Conservation (phyloP, 2,329 filamentous ascomycete genomes). For the Aureobasidium sp. region DNA sequence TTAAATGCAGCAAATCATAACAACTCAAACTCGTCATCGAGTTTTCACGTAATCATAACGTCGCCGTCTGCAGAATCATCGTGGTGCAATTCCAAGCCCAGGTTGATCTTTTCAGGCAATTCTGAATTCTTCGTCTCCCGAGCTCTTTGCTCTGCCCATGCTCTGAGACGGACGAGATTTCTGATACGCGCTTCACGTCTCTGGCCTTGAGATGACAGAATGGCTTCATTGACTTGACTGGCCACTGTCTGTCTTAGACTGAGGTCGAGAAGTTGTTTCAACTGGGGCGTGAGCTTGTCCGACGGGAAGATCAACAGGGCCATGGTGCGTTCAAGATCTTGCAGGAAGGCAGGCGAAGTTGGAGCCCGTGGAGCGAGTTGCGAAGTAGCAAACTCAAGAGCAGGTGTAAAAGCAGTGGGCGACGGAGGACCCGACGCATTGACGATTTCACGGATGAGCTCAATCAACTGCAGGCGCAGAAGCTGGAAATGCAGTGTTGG, state of each 20-base stretch:
- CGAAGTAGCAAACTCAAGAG: constrained; percentile 77
- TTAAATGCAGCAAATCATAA: constrained; percentile 19
- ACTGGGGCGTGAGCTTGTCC: constrained; percentile 68
- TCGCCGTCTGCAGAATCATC: constrained; percentile 29
- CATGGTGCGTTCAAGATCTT: constrained; percentile 88
- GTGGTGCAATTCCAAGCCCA: constrained; percentile 34
- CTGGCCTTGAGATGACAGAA: constrained; percentile 65
- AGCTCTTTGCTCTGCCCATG: constrained; percentile 72
- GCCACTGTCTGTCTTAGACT: constrained; percentile 77
- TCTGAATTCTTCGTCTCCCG: constrained; percentile 35
- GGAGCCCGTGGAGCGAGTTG: constrained; percentile 83
- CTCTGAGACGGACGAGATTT: constrained; percentile 70
- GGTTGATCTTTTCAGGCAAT: constrained; percentile 34
- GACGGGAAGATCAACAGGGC: constrained; percentile 79
- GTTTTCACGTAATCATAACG: constrained; percentile 25
- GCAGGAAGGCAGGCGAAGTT: constrained; percentile 70
- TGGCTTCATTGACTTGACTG: constrained; percentile 79
- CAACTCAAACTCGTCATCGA: neutral
- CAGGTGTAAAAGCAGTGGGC: constrained; percentile 67
- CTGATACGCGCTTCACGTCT: constrained; percentile 75
- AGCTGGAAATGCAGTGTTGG: constrained; percentile 81
- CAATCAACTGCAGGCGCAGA: constrained; percentile 83
- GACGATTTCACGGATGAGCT: constrained; percentile 71
- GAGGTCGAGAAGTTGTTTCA: constrained; percentile 71
- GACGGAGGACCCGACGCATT: constrained; percentile 35